These are phyloP conservation scores for Monosporascus sp. DNA, from an alignment of 2,329 filamentous ascomycete genomes.

Conservation along the genomic window DNA sequence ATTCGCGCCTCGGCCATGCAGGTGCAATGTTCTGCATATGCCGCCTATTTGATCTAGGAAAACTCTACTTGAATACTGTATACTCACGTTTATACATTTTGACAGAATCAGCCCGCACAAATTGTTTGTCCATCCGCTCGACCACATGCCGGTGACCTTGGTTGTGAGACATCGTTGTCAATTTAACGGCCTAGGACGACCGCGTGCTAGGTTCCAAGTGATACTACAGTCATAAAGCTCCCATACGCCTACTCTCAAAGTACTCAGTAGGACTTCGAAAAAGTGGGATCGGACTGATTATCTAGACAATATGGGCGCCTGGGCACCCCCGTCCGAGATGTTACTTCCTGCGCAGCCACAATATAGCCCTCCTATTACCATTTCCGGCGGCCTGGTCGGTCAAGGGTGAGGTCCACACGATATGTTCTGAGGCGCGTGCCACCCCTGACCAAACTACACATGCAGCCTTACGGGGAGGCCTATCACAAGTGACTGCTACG, in stretches of 20 bases:
- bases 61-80: too few relatives aligned
- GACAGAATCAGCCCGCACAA: not conserved
- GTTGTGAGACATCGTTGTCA: not conserved
- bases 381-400: not conserved
- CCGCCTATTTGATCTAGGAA: too few relatives aligned
- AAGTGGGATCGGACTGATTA: not conserved
- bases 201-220: not conserved
- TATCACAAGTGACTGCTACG: constrained; percentile 15
- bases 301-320: not conserved
- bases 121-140: not conserved
- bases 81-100: not conserved
- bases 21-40: not conserved
- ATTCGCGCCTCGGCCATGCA: not conserved
- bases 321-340: not conserved
- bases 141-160: not conserved
- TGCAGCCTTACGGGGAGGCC: constrained; percentile 14
- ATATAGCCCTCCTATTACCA: not conserved
- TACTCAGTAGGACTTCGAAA: not conserved
- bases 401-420: not conserved
- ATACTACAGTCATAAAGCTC: not conserved
- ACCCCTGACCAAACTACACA: not conserved
- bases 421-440: constrained; percentile 1
- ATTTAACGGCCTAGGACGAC: not conserved
- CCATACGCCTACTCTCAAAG: not conserved
- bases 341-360: not conserved